Evolutionary conservation across 139 green algal species (phyloP), one percentile per base, ranked within the genome.

Genomic region (Diplosphaera chodatii): DNA sequence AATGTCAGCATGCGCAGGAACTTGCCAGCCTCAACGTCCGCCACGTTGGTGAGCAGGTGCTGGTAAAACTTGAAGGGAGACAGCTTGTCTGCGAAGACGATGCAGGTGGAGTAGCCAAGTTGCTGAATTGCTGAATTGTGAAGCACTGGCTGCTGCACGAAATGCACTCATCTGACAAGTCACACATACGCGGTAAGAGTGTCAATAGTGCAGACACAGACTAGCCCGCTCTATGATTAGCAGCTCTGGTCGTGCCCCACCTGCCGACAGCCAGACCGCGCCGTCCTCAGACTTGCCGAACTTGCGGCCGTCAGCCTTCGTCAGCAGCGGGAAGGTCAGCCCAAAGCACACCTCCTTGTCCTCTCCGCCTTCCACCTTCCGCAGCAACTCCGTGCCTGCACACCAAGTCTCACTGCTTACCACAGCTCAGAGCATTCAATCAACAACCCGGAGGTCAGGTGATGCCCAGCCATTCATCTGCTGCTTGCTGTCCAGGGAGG

Each of bases 21-120:
- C 64, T 70, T 75, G 21, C 69, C 74, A 32, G 97, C 91, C 70
- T 98, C 93, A 2, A 83, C 84, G 74, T 98, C 93, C 2, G 88
- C 73, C 28, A 83, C 74, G 68, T 55, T 76, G 41, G 63, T 73
- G 21, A 80, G 55, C 59, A 80, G 75, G 64, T 80, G 75, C 55
- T 99, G 93, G 80, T 99, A 99, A 76, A 99, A 97, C 76, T 97
- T 92, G 86, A 97, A 99, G 20, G 95, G 92, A 0, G 90, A 97
- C 34, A 99, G 85, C 77, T 89, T 92, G 29, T 92, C 87, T 4
- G 88, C 70, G 37, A n/a, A n/a, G n/a, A n/a, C n/a, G n/a, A n/a
- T n/a, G n/a, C n/a, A n/a, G n/a, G n/a, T n/a, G n/a, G n/a, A n/a
- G n/a, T n/a, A n/a, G n/a, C n/a, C n/a, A n/a, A n/a, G n/a, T n/a